Evolutionary conservation across 441 rosid species (phyloP).

Genomic region (Populus hybrid): DNA sequence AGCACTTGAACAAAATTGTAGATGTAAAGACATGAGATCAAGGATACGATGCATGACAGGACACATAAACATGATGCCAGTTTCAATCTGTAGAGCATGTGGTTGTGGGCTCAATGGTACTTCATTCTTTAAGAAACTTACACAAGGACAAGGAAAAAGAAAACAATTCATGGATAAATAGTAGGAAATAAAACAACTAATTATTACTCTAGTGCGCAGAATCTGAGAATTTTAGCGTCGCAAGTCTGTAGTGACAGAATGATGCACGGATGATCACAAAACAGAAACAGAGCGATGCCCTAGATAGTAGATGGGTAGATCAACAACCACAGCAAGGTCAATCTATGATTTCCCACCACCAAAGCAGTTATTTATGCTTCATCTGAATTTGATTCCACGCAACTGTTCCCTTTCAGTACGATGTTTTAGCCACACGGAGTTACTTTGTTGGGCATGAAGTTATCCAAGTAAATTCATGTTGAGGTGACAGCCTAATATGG

Average conservation of each 20-base stretch:
- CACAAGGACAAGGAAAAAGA: neutral
- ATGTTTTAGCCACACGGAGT: neutral
- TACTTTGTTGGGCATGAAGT: neutral
- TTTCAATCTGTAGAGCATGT: constrained; percentile 10
- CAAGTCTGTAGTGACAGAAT: neutral
- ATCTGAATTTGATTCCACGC: neutral
- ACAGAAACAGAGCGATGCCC: neutral
- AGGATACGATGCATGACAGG: neutral
- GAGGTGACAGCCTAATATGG: constrained; percentile 37
- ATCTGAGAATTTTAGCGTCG: neutral
- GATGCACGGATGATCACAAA: neutral
- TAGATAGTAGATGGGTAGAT: neutral
- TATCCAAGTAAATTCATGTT: constrained; percentile 10
- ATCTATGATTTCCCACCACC: neutral
- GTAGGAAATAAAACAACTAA: neutral
- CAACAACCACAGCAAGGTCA: neutral
- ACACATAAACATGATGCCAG: neutral
- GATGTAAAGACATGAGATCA: neutral
- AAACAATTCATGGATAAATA: neutral
- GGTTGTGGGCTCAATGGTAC: neutral
- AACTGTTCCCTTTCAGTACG: neutral
- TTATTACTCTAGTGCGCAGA: neutral
- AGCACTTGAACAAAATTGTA: neutral
- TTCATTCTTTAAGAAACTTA: neutral
- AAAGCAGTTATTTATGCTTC: neutral